Conservation (phyloP, 2,329 filamentous ascomycete species). For the Fusarium sp. region DNA sequence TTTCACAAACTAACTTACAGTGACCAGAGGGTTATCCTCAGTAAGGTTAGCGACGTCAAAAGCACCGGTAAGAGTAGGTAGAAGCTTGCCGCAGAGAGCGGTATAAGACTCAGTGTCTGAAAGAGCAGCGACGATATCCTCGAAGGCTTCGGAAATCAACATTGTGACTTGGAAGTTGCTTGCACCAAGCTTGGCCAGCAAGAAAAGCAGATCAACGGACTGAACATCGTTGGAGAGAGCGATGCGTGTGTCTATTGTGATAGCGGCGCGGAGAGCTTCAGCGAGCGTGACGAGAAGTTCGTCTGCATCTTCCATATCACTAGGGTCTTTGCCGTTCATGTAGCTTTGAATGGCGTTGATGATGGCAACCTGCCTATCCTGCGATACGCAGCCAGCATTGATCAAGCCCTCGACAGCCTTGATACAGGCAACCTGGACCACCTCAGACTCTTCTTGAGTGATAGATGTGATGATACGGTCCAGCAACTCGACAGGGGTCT, state of each 20-base stretch:
- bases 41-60: constrained; percentile 91
- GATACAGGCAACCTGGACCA: constrained; percentile 92
- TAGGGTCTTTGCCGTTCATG: constrained; percentile 82
- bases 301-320: constrained; percentile 87
- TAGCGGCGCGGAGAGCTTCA: constrained; percentile 85
- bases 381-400: constrained; percentile 62
- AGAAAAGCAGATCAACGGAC: constrained; percentile 86
- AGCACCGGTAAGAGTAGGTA: constrained; percentile 88
- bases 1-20: constrained; percentile 59
- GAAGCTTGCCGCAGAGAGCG: constrained; percentile 83
- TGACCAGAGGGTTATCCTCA: constrained; percentile 85
- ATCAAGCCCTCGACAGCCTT: constrained; percentile 82
- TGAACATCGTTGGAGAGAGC: constrained; percentile 78
- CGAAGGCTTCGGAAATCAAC: constrained; percentile 90
- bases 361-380: constrained; percentile 70
- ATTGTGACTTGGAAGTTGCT: constrained; percentile 92
- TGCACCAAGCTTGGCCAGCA: constrained; percentile 87
- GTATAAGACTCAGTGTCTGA: constrained; percentile 78
- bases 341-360: constrained; percentile 77
- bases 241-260: constrained; percentile 81
- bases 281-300: constrained; percentile 92
- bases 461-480: constrained; percentile 82
- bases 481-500: constrained; percentile 74
- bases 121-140: constrained; percentile 82
- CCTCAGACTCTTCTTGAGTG: constrained; percentile 80